Evolutionary conservation across 129 eudicot genomes (phyloP).

Genomic region (Pittosporum tobira): DNA sequence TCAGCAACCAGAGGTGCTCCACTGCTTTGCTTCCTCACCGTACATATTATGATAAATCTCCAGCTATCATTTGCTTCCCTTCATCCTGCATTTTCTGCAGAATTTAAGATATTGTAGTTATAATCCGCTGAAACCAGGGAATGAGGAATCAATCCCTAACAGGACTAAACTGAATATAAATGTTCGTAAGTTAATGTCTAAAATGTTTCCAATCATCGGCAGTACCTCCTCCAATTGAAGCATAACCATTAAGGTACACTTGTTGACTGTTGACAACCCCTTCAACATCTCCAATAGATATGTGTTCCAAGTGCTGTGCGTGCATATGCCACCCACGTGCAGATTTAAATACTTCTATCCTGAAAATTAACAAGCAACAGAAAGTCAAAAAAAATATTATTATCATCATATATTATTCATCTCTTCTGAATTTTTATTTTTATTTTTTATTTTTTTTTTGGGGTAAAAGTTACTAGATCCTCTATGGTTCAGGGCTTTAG

Average conservation of each 20-base stretch:
- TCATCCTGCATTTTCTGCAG: slow-evolving; percentile 55
- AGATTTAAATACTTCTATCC: slow-evolving; percentile 71
- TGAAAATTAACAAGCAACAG: slow-evolving; percentile 25
- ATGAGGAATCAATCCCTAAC: neutral
- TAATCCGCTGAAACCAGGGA: neutral
- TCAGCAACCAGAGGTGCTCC: slow-evolving; percentile 7
- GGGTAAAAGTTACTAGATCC: too few relatives aligned
- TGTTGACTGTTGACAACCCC: slow-evolving; percentile 53
- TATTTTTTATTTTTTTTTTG: too few relatives aligned
- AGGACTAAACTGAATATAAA: neutral
- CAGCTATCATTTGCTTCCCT: slow-evolving; percentile 39
- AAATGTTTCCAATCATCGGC: neutral
- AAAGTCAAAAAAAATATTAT: too few relatives aligned
- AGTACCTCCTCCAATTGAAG: slow-evolving; percentile 63
- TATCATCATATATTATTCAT: too few relatives aligned
- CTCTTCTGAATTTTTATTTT: too few relatives aligned
- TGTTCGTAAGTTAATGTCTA: too few relatives aligned
- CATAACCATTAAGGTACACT: slow-evolving; percentile 54
- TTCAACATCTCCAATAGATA: slow-evolving; percentile 63
- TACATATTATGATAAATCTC: slow-evolving; percentile 28
- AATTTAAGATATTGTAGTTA: neutral
- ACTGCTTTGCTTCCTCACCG: slow-evolving; percentile 19
- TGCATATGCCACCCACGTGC: slow-evolving; percentile 78
- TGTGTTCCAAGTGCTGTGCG: slow-evolving; percentile 62
- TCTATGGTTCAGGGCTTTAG: too few relatives aligned